A percentile compares a stretch with the other conserved stretches of the same genome.
These are phyloP conservation scores for Nakaseomyces kungkrabaensis DNA, from an alignment of 1,139 yeast genomes.

Conservation along the genomic window DNA sequence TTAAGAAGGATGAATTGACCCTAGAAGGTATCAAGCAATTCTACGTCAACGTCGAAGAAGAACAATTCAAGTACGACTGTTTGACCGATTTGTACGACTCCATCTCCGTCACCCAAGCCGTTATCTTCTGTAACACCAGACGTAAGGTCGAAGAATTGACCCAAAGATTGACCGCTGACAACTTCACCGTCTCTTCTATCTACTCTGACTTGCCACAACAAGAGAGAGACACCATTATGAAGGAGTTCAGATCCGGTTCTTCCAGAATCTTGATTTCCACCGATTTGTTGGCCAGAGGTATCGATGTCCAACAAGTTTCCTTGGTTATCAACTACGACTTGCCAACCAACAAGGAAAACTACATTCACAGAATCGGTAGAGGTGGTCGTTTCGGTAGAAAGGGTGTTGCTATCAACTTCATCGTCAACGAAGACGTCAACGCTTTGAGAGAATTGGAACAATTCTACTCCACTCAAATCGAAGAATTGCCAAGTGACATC, in stretches of 20 bases:
- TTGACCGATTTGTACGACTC: conserved; percentile 95
- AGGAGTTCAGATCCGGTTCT: conserved; percentile 97
- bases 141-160: conserved; percentile 93
- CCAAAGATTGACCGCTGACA: conserved; percentile 71
- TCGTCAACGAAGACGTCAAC: conserved; percentile 82
- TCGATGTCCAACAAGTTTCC: conserved; percentile 98
- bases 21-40: conserved; percentile 97
- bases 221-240: conserved; percentile 97
- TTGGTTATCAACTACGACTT: conserved; percentile 95
- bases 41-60: conserved; percentile 88
- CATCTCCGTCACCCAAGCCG: conserved; percentile 96
- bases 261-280: conserved; percentile 95
- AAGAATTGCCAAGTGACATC: conserved; percentile 95
- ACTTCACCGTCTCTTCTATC: conserved; percentile 94
- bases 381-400: conserved; percentile 99
- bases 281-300: conserved; percentile 98
- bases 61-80: conserved; percentile 89
- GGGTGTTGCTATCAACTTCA: conserved; percentile 99
- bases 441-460: conserved; percentile 96
- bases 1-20: conserved; percentile 96
- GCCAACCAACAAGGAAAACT: conserved; percentile 96
- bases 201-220: conserved; percentile 96
- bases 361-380: conserved; percentile 99
- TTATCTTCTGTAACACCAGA: conserved; percentile 98
- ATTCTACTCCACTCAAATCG: conserved; percentile 97